These are phyloP conservation scores for Collybia nuda DNA, from an alignment of 768 basidiomycete genomes.

Conservation along the genomic window DNA sequence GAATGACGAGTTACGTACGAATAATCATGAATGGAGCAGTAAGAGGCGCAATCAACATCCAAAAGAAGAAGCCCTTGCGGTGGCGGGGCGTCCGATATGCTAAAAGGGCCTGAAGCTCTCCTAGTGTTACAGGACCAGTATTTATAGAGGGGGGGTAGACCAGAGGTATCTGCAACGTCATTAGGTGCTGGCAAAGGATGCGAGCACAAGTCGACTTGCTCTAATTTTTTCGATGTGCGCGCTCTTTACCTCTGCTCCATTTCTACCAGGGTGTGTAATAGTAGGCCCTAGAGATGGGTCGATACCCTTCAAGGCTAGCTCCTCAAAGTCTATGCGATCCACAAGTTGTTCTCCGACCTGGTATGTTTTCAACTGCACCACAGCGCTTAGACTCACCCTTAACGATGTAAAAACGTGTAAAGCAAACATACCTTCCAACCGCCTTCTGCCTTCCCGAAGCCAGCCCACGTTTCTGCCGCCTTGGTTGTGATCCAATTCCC, in stretches of 20 bases:
- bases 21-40: constrained; percentile 78
- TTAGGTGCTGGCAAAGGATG: neutral
- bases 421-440: constrained; percentile 64
- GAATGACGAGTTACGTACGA: constrained; percentile 45
- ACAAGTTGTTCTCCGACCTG: constrained; percentile 65
- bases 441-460: constrained; percentile 66
- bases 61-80: constrained; percentile 61
- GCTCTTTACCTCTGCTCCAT: constrained; percentile 18
- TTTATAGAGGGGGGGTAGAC: constrained; percentile 54
- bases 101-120: constrained; percentile 52
- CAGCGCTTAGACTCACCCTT: neutral
- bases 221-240: constrained; percentile 9
- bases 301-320: constrained; percentile 70
- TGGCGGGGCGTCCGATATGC: constrained; percentile 61
- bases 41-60: constrained; percentile 66
- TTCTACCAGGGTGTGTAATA: constrained; percentile 22
- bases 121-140: constrained; percentile 30
- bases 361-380: constrained; percentile 55
- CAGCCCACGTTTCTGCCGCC: constrained; percentile 58
- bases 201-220: neutral
- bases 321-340: constrained; percentile 79
- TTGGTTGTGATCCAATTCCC: constrained; percentile 51
- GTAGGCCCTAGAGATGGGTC: constrained; percentile 70
- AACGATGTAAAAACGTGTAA: neutral
- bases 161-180: constrained; percentile 55